phyloP scores from a whole-genome alignment of 345 rosid genomes.

The Ailanthus altissimus region DNA sequence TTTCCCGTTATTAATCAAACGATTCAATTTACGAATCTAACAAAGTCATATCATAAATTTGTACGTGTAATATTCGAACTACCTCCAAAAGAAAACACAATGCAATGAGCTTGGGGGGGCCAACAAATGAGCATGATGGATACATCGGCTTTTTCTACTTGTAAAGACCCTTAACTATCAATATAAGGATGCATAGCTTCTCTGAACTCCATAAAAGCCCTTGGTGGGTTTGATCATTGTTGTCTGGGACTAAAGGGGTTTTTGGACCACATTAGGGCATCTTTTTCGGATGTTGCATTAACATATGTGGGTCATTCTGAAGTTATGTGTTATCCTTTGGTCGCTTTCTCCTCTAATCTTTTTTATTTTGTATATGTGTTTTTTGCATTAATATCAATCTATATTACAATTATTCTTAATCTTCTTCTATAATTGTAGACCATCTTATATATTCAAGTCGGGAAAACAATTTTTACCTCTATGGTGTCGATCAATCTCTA shows the following conservation, averaged over 20 bases:
- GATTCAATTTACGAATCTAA: neutral
- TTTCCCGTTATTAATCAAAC: neutral
- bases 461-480: too few species aligned
- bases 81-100: neutral
- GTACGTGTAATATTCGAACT: too few species aligned
- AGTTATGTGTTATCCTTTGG: constrained; percentile 27
- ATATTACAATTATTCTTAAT: neutral
- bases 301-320: constrained; percentile 32
- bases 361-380: neutral
- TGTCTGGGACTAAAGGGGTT: constrained; percentile 33
- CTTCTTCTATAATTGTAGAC: too few species aligned
- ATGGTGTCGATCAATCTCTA: too few species aligned
- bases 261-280: constrained; percentile 59
- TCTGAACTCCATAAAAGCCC: constrained; percentile 43
- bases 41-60: too few species aligned
- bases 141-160: constrained; percentile 24
- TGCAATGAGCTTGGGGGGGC: constrained; percentile 30
- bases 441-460: too few species aligned
- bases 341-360: constrained; percentile 5
- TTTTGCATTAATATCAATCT: neutral
- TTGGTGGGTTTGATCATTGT: constrained; percentile 43
- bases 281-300: constrained; percentile 48
- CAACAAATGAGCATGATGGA: constrained; percentile 25
- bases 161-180: constrained; percentile 37
- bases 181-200: constrained; percentile 29